A percentile compares a stretch with the other conserved stretches of the same genome.
phyloP scores from a whole-genome alignment of 2,329 filamentous ascomycete species.

The Elsinoe perseae region DNA sequence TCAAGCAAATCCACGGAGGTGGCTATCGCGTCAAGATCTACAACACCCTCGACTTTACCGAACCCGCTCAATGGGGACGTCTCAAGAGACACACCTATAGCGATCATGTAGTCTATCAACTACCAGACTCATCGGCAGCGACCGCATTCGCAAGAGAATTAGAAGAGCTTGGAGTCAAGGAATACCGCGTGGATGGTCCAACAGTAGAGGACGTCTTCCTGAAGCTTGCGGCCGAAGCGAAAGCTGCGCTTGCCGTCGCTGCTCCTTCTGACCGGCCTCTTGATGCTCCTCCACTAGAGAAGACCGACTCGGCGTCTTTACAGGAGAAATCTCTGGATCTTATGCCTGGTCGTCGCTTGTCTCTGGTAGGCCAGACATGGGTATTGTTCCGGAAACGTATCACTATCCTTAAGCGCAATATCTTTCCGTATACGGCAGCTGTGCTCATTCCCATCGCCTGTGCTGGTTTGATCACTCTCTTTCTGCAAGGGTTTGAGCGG shows the following conservation, averaged over 20 bases:
- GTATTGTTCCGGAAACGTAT: conserved; percentile 72
- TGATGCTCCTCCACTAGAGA: conserved; percentile 18
- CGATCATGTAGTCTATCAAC: conserved; percentile 66
- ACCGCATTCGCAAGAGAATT: conserved; percentile 63
- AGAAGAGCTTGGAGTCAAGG: conserved; percentile 57
- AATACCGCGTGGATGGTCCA: conserved; percentile 80
- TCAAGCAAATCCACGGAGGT: conserved; percentile 74
- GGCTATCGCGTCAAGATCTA: conserved; percentile 77
- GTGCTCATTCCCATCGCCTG: conserved; percentile 72
- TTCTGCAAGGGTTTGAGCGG: conserved; percentile 52
- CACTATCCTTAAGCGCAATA: conserved; percentile 70
- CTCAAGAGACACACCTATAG: conserved; percentile 45
- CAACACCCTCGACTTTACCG: conserved; percentile 43
- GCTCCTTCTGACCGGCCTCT: conserved; percentile 16
- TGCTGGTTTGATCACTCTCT: conserved; percentile 69
- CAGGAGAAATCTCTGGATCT: conserved; percentile 31
- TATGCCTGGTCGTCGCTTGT: conserved; percentile 63
- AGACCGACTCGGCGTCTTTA: conserved; percentile 4
- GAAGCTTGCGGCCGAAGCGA: conserved; percentile 72
- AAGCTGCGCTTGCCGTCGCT: conserved; percentile 28
- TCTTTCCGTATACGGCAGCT: conserved; percentile 65
- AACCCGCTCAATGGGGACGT: conserved; percentile 27
- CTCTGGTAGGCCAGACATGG: conserved; percentile 60
- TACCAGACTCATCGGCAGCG: conserved; percentile 61
- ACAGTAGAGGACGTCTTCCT: conserved; percentile 92